phyloP scores from a whole-genome alignment of 1,284 basidiomycete genomes.

The Amylostereum chailletii region DNA sequence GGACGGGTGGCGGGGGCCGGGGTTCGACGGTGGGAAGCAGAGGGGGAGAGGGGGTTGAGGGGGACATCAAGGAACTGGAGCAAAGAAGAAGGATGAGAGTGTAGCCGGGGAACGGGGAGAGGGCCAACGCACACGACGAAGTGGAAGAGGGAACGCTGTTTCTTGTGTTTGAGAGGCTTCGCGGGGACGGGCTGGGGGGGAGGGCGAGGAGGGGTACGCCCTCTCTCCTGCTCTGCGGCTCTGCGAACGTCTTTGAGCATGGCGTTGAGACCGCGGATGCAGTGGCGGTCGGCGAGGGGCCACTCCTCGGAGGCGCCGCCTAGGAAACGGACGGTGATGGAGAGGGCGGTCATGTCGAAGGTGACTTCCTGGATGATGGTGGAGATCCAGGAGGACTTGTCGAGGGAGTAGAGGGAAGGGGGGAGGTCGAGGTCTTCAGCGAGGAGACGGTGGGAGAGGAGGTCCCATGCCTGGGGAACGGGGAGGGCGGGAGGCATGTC shows the following conservation, averaged over 20 bases:
- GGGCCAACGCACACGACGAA: constrained; percentile 43
- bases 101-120: constrained; percentile 6
- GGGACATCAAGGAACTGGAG: constrained; percentile 9
- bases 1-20: constrained; percentile 20
- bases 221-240: constrained; percentile 29
- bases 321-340: constrained; percentile 44
- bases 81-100: constrained; percentile 7
- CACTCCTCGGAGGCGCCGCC: constrained; percentile 46
- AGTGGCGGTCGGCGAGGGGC: constrained; percentile 29
- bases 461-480: constrained; percentile 46
- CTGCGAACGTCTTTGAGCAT: constrained; percentile 48
- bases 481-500: constrained; percentile 39
- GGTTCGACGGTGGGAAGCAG: constrained; percentile 17
- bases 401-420: constrained; percentile 47
- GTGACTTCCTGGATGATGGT: constrained; percentile 47
- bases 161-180: constrained; percentile 36
- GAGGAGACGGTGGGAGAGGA: constrained; percentile 41
- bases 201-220: constrained; percentile 16
- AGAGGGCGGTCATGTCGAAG: constrained; percentile 42
- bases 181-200: constrained; percentile 9
- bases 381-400: constrained; percentile 51
- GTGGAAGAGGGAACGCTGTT: constrained; percentile 53
- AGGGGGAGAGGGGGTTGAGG: constrained; percentile 15
- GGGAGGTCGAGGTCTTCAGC: constrained; percentile 53
- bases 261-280: constrained; percentile 34